Percentiles rank a stretch among this genome's conserved stretches.
Evolutionary conservation across 177 flowering plant genomes (phyloP).

Genomic region (Vitis hybrid): DNA sequence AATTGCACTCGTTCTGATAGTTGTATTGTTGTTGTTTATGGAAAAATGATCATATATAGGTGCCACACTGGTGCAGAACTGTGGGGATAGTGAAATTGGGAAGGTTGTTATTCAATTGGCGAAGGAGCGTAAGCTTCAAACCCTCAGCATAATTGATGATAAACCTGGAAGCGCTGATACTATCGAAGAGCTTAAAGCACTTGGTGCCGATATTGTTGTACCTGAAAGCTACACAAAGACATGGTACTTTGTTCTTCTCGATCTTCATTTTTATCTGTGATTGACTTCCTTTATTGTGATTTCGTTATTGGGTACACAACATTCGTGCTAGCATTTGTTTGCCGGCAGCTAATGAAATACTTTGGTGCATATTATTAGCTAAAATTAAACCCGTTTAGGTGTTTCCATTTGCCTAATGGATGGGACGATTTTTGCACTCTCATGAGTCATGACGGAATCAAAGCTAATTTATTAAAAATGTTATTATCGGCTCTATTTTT

Average conservation of each 20-base stretch:
- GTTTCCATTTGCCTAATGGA: too few species aligned
- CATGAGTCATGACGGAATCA: too few species aligned
- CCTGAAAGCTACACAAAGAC: slow-evolving; percentile 38
- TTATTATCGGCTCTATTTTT: too few species aligned
- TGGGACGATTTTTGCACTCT: too few species aligned
- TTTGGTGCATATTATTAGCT: too few species aligned
- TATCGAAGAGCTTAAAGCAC: slow-evolving; percentile 34
- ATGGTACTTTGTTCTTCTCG: slow-evolving; percentile 15
- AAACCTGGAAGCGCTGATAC: slow-evolving; percentile 29
- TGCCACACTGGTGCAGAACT: slow-evolving; percentile 28
- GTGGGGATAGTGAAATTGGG: slow-evolving; percentile 30
- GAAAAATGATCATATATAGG: slow-evolving; percentile 17
- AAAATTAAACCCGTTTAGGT: too few species aligned
- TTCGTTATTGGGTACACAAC: too few species aligned
- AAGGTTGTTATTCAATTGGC: slow-evolving; percentile 24
- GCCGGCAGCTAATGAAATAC: too few species aligned
- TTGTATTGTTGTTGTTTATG: neutral
- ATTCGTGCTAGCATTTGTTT: too few species aligned
- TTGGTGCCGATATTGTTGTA: slow-evolving; percentile 32
- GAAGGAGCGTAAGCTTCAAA: slow-evolving; percentile 28
- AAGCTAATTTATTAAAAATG: too few species aligned
- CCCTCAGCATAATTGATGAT: slow-evolving; percentile 34
- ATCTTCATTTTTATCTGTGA: neutral
- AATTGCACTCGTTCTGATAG: too few species aligned
- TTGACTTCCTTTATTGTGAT: neutral